phyloP scores from a whole-genome alignment of 805 yeast genomes.

The Yamadazyma phyllophila region DNA sequence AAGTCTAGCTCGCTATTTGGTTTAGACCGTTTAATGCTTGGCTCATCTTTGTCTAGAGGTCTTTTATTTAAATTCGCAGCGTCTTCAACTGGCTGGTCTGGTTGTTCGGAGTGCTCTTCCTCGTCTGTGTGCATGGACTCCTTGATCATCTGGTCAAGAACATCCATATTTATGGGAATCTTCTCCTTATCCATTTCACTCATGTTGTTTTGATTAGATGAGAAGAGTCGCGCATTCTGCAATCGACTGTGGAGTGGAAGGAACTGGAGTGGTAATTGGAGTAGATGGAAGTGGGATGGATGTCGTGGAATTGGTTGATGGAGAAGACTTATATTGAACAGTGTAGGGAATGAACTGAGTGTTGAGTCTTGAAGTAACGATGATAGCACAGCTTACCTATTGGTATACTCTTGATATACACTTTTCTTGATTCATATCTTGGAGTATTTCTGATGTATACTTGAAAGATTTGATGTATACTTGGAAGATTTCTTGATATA shows the following conservation, averaged over 20 bases:
- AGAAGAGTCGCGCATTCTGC: constrained; percentile 10
- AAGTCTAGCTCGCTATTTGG: constrained; percentile 1
- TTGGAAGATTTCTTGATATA: too few species aligned
- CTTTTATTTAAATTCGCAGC: background rate
- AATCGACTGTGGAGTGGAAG: background rate
- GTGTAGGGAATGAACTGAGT: too few species aligned
- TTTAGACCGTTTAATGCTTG: background rate
- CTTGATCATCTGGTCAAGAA: constrained; percentile 14
- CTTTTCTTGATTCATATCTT: too few species aligned
- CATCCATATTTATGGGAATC: constrained; percentile 11
- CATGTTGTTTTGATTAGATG: constrained; percentile 6
- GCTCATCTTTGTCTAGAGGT: background rate
- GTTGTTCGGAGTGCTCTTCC: background rate
- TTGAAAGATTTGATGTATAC: too few species aligned
- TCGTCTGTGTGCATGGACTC: constrained; percentile 10
- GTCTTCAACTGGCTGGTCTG: background rate
- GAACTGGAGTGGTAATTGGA: too few species aligned
- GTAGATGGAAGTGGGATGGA: too few species aligned
- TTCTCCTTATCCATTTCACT: constrained; percentile 1
- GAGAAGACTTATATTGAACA: too few species aligned
- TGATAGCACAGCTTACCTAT: too few species aligned
- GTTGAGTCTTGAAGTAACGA: too few species aligned
- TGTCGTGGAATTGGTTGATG: too few species aligned
- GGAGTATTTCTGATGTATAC: too few species aligned
- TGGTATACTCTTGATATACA: too few species aligned